Evolutionary conservation across 2,329 filamentous ascomycete genomes (phyloP).

Genomic region (Xylaria polymorpha): DNA sequence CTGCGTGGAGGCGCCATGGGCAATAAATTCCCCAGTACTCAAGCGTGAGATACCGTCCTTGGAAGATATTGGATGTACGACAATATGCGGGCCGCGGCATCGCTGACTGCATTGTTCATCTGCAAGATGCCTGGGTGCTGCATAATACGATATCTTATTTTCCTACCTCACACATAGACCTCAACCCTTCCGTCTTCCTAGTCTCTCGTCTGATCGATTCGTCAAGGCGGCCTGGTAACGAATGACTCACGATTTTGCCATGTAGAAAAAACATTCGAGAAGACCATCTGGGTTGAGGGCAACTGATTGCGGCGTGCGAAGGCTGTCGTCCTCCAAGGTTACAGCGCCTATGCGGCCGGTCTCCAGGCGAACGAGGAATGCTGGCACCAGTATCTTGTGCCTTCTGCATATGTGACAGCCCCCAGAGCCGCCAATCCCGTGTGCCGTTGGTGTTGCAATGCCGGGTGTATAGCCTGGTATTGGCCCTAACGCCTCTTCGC

Average conservation of each 20-base stretch:
- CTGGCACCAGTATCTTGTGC: slow-evolving; percentile 21
- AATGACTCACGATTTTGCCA: background rate
- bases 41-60: slow-evolving; percentile 8
- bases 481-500: slow-evolving; percentile 4
- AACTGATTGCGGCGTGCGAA: background rate
- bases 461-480: slow-evolving; percentile 11
- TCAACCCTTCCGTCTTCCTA: slow-evolving; percentile 26
- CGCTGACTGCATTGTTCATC: slow-evolving; percentile 44
- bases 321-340: background rate
- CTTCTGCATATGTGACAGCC: slow-evolving; percentile 19
- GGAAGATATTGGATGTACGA: slow-evolving; percentile 15
- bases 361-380: slow-evolving; percentile 3
- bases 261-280: slow-evolving; percentile 1
- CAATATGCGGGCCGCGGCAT: slow-evolving; percentile 29
- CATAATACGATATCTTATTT: slow-evolving; percentile 44
- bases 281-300: background rate
- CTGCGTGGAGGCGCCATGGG: slow-evolving; percentile 4
- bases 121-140: slow-evolving; percentile 43
- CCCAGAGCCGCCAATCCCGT: slow-evolving; percentile 16
- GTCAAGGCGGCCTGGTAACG: background rate
- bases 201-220: slow-evolving; percentile 28
- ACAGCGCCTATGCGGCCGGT: slow-evolving; percentile 27
- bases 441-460: slow-evolving; percentile 17
- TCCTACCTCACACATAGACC: slow-evolving; percentile 17
- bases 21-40: slow-evolving; percentile 1